These are phyloP conservation scores for Nitzschia sp. DNA, from an alignment of 108 stramenopile genomes.

Conservation along the genomic window DNA sequence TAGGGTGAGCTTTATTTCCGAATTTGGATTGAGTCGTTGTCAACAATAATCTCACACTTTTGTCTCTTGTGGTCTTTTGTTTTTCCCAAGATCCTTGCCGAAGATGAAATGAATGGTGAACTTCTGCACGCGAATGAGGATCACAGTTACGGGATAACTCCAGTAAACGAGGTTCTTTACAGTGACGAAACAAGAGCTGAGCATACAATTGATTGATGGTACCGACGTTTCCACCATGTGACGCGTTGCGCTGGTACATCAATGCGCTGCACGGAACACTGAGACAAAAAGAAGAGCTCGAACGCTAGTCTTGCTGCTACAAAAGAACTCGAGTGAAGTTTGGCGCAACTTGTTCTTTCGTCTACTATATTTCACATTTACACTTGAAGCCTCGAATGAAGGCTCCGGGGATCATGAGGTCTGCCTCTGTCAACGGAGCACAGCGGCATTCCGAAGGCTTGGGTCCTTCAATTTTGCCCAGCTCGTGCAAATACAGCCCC, in stretches of 20 bases:
- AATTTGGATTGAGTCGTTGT: neutral
- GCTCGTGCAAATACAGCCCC: conserved; percentile 73
- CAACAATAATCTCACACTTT: neutral
- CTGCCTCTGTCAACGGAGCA: conserved; percentile 66
- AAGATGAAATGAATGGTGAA: neutral
- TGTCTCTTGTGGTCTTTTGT: neutral
- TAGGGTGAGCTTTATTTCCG: conserved; percentile 34
- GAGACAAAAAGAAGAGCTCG: too few relatives aligned
- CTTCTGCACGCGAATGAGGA: neutral
- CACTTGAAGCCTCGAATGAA: conserved; percentile 78
- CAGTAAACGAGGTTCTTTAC: too few relatives aligned
- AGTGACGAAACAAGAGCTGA: too few relatives aligned
- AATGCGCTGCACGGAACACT: too few relatives aligned
- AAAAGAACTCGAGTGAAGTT: too few relatives aligned
- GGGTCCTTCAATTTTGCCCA: conserved; percentile 72
- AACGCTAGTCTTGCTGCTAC: too few relatives aligned
- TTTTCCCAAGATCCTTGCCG: neutral
- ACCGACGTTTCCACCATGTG: too few relatives aligned
- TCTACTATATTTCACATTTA: conserved; percentile 82
- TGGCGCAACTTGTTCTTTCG: too few relatives aligned
- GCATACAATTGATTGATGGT: too few relatives aligned
- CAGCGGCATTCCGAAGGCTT: conserved; percentile 78
- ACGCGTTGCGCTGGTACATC: too few relatives aligned
- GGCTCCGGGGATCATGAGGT: conserved; percentile 75
- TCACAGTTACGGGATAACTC: too few relatives aligned